Conservation (phyloP, 2,329 filamentous ascomycete genomes). For the Penicillium brasilianum region DNA sequence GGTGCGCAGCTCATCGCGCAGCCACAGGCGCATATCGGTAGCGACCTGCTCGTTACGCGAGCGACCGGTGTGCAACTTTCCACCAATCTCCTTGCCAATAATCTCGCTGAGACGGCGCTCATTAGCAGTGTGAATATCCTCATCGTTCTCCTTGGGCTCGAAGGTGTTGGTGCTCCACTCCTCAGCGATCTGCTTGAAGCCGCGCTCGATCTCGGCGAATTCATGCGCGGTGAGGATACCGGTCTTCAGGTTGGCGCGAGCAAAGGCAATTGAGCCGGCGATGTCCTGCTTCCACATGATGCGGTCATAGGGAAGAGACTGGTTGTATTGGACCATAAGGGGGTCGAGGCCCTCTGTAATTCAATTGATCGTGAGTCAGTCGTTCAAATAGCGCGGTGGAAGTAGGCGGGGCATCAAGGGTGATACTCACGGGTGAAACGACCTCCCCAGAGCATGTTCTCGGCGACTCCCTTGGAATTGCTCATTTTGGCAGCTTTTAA, state of each 20-base stretch:
- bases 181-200: constrained; percentile 63
- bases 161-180: constrained; percentile 51
- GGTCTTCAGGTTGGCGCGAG: constrained; percentile 75
- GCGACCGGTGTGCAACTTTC: constrained; percentile 87
- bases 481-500: constrained; percentile 38
- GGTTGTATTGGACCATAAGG: constrained; percentile 85
- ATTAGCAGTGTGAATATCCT: constrained; percentile 72
- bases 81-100: constrained; percentile 81
- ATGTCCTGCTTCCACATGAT: constrained; percentile 81
- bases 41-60: constrained; percentile 90
- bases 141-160: constrained; percentile 48
- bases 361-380: constrained; percentile 26
- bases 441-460: constrained; percentile 65
- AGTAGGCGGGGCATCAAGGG: constrained; percentile 7
- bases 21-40: constrained; percentile 88
- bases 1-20: constrained; percentile 72
- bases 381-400: not conserved
- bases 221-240: constrained; percentile 75
- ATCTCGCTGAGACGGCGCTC: constrained; percentile 78
- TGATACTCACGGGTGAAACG: constrained; percentile 60
- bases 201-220: constrained; percentile 74
- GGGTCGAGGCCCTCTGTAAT: constrained; percentile 76
- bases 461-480: constrained; percentile 44
- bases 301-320: constrained; percentile 78
- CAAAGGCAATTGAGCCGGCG: constrained; percentile 78